A percentile compares a stretch with the other conserved stretches of the same genome.
Evolutionary conservation across 768 basidiomycete genomes (phyloP).

Genomic region (Mycena rosella): DNA sequence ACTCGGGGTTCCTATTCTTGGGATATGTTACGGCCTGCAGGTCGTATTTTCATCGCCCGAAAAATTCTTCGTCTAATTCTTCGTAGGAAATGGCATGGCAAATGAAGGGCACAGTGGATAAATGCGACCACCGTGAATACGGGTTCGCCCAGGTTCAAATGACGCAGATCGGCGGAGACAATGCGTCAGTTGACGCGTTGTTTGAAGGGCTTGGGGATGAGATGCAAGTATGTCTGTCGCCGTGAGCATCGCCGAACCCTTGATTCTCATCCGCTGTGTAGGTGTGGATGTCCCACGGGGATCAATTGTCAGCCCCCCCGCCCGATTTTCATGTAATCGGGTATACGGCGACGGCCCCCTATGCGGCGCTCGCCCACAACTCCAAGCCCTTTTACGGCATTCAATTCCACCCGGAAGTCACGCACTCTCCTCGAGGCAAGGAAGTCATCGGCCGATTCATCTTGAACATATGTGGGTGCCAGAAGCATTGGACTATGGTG

Average conservation of each 20-base stretch:
- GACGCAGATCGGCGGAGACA: slow-evolving; percentile 66
- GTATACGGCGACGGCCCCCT: slow-evolving; percentile 88
- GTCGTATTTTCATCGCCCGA: slow-evolving; percentile 54
- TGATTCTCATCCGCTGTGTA: slow-evolving; percentile 48
- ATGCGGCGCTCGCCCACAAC: slow-evolving; percentile 93
- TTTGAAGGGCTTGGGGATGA: slow-evolving; percentile 91
- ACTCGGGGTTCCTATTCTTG: slow-evolving; percentile 90
- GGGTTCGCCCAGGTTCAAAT: slow-evolving; percentile 90
- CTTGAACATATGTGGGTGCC: slow-evolving; percentile 85
- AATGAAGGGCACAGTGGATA: slow-evolving; percentile 85
- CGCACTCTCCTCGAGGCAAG: slow-evolving; percentile 90
- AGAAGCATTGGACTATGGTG: slow-evolving; percentile 94
- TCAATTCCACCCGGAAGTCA: slow-evolving; percentile 99
- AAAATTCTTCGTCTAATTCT: neutral
- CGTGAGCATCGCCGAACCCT: no score
- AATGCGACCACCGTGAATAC: slow-evolving; percentile 94
- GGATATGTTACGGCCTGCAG: slow-evolving; percentile 98
- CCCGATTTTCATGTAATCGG: slow-evolving; percentile 90
- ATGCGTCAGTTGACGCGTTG: slow-evolving; percentile 72
- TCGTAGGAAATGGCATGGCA: slow-evolving; percentile 93
- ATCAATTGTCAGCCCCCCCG: slow-evolving; percentile 88
- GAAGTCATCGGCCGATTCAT: slow-evolving; percentile 92
- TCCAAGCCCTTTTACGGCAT: slow-evolving; percentile 93
- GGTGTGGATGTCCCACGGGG: slow-evolving; percentile 99
- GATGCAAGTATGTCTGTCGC: slow-evolving; percentile 75